Conservation (phyloP, 2,329 filamentous ascomycete species). For the Trichoderma cornu-damae region DNA sequence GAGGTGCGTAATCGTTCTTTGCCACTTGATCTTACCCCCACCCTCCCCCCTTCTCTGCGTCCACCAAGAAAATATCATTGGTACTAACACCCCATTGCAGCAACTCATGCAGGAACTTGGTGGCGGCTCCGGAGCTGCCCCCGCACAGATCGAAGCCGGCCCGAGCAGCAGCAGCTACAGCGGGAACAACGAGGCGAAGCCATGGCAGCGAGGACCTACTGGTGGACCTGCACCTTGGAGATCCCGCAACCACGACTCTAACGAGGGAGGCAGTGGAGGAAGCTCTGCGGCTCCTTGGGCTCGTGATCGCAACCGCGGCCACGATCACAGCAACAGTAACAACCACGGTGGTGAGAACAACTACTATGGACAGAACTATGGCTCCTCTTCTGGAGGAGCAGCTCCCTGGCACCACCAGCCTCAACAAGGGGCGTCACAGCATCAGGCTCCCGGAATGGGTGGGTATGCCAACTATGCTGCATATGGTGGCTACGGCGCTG, state of each 20-base stretch:
- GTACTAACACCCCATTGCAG: constrained; percentile 37
- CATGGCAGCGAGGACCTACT: constrained; percentile 83
- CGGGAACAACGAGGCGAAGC: constrained; percentile 60
- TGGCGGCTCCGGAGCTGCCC: constrained; percentile 62
- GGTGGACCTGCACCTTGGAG: constrained; percentile 82
- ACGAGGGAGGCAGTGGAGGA: constrained; percentile 41
- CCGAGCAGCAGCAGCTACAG: constrained; percentile 50
- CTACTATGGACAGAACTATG: constrained; percentile 27
- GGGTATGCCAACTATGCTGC: constrained; percentile 52
- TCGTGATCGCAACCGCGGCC: constrained; percentile 51
- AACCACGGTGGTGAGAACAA: constrained; percentile 22
- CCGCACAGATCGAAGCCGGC: constrained; percentile 81
- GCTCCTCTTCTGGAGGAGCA: constrained; percentile 26
- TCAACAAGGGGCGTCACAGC: constrained; percentile 27
- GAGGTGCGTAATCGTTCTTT: constrained; percentile 59
- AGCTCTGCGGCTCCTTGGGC: constrained; percentile 56
- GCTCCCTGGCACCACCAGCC: constrained; percentile 44
- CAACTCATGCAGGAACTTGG: constrained; percentile 98
- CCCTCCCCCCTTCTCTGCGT: too few species aligned
- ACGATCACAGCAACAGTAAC: constrained; percentile 35
- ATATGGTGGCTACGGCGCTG: constrained; percentile 47
- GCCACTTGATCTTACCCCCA: constrained; percentile 16
- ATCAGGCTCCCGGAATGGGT: constrained; percentile 51
- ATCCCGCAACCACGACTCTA: constrained; percentile 48
- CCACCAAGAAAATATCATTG: neutral